Percentiles rank a stretch among this genome's conserved stretches.
These are phyloP conservation scores for Nitzschia palea DNA, from an alignment of 108 stramenopile species.

Conservation along the genomic window DNA sequence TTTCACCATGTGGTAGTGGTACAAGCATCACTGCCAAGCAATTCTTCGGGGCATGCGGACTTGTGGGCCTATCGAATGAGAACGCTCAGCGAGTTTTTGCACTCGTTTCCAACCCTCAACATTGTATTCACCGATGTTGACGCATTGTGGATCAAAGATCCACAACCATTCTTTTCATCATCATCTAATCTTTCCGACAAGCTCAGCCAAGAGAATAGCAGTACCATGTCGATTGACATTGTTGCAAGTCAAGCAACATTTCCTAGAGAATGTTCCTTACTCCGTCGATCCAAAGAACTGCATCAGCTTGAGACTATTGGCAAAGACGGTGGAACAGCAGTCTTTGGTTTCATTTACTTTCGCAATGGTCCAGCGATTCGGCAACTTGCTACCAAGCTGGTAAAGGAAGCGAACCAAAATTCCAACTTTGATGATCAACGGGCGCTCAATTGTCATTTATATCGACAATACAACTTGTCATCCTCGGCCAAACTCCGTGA, in stretches of 20 bases:
- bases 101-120: not conserved
- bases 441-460: not conserved
- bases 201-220: not conserved
- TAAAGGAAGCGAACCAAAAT: not conserved
- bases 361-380: not conserved
- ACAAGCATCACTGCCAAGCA: not conserved
- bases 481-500: not conserved
- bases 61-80: constrained; percentile 2
- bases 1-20: not conserved
- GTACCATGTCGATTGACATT: not conserved
- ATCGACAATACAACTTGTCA: not conserved
- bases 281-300: not conserved
- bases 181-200: not conserved
- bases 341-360: constrained; percentile 8
- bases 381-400: not conserved
- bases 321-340: not conserved
- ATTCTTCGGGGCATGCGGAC: not conserved
- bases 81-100: not conserved
- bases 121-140: not conserved
- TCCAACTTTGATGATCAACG: not conserved
- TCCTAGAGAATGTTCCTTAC: not conserved
- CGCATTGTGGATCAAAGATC: not conserved
- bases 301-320: not conserved
- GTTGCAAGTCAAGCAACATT: constrained; percentile 4
- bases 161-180: not conserved